phyloP scores from a whole-genome alignment of 129 eudicot species.

The Gnaphalium uliginosum region DNA sequence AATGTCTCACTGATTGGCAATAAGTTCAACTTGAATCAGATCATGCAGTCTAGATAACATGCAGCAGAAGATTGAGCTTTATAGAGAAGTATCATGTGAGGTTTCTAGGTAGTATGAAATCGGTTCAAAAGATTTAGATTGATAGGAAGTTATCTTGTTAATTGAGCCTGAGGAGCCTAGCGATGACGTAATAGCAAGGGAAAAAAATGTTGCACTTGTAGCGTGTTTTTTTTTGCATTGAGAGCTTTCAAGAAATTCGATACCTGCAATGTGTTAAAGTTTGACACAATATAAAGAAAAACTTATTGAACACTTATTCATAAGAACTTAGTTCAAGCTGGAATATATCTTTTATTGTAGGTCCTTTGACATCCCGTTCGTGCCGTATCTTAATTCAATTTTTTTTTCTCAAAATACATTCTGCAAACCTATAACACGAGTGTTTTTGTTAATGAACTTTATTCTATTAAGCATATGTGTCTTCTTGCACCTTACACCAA shows the following conservation, averaged over 20 bases:
- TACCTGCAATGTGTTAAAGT: neutral
- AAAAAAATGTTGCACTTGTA: neutral
- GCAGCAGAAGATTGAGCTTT: neutral
- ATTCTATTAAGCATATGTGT: constrained; percentile 1
- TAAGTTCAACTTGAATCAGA: neutral
- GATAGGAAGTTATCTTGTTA: neutral
- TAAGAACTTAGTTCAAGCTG: neutral
- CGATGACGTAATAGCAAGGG: neutral
- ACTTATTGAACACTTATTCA: neutral
- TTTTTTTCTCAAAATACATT: neutral
- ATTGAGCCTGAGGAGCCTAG: neutral
- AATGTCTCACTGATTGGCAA: neutral
- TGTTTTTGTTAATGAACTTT: neutral
- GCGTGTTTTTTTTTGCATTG: neutral
- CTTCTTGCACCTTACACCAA: neutral
- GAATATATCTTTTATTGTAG: neutral
- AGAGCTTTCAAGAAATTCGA: neutral
- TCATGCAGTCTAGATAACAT: neutral
- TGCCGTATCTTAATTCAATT: neutral
- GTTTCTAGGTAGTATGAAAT: neutral
- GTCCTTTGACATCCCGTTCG: neutral
- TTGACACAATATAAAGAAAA: neutral
- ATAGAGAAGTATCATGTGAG: neutral
- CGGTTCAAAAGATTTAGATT: neutral
- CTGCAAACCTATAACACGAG: constrained; percentile 1